Percentiles rank a stretch among this genome's conserved stretches.
These are phyloP conservation scores for Coemansia sp. DNA, from an alignment of 192 early-diverging fungal species.

Conservation along the genomic window DNA sequence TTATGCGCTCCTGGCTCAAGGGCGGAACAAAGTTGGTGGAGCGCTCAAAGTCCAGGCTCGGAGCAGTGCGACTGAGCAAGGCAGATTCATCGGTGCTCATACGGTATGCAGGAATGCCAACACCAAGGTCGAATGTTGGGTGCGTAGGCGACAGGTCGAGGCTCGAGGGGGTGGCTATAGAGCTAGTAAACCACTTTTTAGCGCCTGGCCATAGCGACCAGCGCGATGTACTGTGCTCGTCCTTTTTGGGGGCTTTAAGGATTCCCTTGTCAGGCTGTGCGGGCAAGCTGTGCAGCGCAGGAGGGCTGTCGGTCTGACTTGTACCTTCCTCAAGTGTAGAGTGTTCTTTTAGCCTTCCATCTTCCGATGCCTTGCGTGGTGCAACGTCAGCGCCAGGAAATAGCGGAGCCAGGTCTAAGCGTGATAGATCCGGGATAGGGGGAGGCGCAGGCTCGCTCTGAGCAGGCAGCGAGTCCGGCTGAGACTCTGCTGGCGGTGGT, in stretches of 20 bases:
- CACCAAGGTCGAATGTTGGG: conserved; percentile 44
- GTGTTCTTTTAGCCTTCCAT: not conserved
- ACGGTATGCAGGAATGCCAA: conserved; percentile 35
- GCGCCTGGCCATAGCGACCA: conserved; percentile 52
- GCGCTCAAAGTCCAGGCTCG: conserved; percentile 51
- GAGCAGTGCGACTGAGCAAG: conserved; percentile 31
- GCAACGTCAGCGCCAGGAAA: conserved; percentile 15
- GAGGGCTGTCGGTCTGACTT: not conserved
- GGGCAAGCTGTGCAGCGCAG: not conserved
- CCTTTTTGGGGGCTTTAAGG: conserved; percentile 39
- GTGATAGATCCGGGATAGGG: conserved; percentile 4
- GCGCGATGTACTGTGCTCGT: conserved; percentile 25
- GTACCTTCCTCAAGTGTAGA: not conserved
- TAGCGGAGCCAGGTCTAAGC: conserved; percentile 37
- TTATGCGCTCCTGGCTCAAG: conserved; percentile 52
- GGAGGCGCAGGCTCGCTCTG: not conserved
- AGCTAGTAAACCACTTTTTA: conserved; percentile 43
- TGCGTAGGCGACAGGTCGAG: conserved; percentile 10
- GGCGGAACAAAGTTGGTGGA: conserved; percentile 45
- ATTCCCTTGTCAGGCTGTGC: conserved; percentile 43
- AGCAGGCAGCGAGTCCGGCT: not conserved
- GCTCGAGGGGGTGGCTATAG: conserved; percentile 11
- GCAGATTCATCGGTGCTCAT: conserved; percentile 12
- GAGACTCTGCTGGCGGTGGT: not conserved
- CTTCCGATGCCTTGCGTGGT: not conserved